Percentiles rank a stretch among this genome's conserved stretches.
phyloP scores from a whole-genome alignment of 1,284 basidiomycete genomes.

The Boletus sp. region DNA sequence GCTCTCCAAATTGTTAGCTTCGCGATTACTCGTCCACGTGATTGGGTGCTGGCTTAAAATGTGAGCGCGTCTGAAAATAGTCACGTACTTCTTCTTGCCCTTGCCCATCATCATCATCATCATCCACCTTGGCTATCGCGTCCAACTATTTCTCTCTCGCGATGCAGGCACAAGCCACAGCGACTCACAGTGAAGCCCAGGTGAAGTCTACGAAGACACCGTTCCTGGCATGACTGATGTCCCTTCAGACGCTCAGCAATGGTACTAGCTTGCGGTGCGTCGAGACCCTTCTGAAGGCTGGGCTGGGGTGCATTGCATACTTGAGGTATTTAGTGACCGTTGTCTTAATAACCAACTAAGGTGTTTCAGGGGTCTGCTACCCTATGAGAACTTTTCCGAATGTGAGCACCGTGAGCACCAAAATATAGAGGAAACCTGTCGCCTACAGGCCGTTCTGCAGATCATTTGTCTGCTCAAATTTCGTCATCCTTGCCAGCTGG shows the following conservation, averaged over 20 bases:
- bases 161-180: conserved; percentile 30
- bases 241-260: conserved; percentile 47
- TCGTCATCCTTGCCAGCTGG: conserved; percentile 11
- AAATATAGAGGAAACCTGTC: not conserved
- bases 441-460: conserved; percentile 14
- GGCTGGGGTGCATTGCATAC: conserved; percentile 75
- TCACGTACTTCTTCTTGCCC: not conserved
- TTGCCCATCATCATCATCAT: not conserved
- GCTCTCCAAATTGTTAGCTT: not conserved
- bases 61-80: conserved; percentile 7
- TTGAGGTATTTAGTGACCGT: conserved; percentile 47
- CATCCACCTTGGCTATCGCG: not conserved
- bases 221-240: conserved; percentile 8
- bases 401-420: conserved; percentile 49
- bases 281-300: conserved; percentile 68
- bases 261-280: conserved; percentile 65
- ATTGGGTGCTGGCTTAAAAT: conserved; percentile 10
- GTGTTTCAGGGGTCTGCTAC: conserved; percentile 47
- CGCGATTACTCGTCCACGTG: conserved; percentile 22
- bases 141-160: not conserved
- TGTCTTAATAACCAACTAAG: conserved; percentile 7
- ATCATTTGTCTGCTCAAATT: conserved; percentile 33
- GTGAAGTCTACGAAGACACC: conserved; percentile 11
- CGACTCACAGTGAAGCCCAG: conserved; percentile 27
- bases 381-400: conserved; percentile 77